phyloP scores from a whole-genome alignment of 2,329 filamentous ascomycete genomes.

The Botrytis squamosa region DNA sequence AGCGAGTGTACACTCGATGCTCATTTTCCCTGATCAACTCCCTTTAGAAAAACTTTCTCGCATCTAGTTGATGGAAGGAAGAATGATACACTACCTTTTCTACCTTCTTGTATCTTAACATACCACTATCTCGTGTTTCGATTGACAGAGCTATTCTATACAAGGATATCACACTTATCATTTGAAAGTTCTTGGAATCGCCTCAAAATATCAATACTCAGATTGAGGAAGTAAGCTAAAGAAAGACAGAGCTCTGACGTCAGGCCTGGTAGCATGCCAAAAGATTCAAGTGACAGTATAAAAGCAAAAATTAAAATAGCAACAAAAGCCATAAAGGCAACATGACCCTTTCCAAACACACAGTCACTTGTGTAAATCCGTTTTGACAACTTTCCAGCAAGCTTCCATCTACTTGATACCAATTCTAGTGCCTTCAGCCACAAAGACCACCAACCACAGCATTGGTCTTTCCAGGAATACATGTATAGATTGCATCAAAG shows the following conservation, averaged over 20 bases:
- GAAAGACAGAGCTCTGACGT: background rate
- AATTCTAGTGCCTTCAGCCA: background rate
- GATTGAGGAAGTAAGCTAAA: background rate
- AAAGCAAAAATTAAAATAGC: background rate
- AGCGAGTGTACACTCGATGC: background rate
- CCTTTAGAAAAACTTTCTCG: background rate
- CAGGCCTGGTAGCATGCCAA: background rate
- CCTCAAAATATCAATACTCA: background rate
- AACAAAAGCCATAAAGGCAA: background rate
- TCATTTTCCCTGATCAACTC: background rate
- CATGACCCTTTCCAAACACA: background rate
- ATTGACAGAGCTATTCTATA: background rate
- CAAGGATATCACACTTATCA: background rate
- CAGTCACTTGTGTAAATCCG: background rate
- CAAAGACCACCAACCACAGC: background rate
- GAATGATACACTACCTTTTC: background rate
- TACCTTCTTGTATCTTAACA: background rate
- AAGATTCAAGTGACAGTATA: background rate
- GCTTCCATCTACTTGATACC: background rate
- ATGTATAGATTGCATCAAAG: background rate
- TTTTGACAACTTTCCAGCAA: background rate
- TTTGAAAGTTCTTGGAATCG: background rate
- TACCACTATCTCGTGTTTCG: background rate
- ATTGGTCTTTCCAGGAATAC: background rate
- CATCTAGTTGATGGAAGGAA: background rate